phyloP scores from a whole-genome alignment of 2,329 filamentous ascomycete genomes.

The Rutstroemia sp. region DNA sequence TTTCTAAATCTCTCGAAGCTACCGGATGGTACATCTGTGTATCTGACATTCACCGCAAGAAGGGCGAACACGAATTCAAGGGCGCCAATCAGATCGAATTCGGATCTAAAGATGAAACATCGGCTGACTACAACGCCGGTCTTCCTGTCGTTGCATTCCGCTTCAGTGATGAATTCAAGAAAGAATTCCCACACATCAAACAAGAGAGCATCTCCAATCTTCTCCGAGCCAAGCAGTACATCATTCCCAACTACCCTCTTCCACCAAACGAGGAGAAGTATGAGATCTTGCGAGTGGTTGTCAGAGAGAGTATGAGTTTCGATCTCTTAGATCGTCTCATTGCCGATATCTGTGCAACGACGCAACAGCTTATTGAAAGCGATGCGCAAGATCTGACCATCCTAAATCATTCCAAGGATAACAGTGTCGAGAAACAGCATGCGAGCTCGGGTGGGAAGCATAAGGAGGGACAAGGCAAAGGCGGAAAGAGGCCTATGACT shows the following conservation, averaged over 20 bases:
- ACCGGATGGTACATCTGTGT: constrained; percentile 60
- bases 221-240: constrained; percentile 60
- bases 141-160: constrained; percentile 63
- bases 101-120: constrained; percentile 40
- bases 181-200: constrained; percentile 53
- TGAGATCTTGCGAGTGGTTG: constrained; percentile 61
- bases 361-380: constrained; percentile 47
- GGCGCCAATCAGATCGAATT: constrained; percentile 29
- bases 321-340: constrained; percentile 58
- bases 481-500: constrained; percentile 37
- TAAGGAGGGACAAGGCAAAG: constrained; percentile 21
- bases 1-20: constrained; percentile 55
- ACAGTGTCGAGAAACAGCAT: constrained; percentile 35
- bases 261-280: constrained; percentile 53
- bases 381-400: constrained; percentile 38
- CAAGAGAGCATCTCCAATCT: constrained; percentile 57
- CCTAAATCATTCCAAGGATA: constrained; percentile 27
- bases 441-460: constrained; percentile 11
- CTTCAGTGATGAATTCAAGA: constrained; percentile 53
- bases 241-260: constrained; percentile 63
- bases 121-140: constrained; percentile 55
- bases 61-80: constrained; percentile 35
- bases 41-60: constrained; percentile 57
- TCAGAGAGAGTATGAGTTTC: constrained; percentile 61
- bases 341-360: constrained; percentile 51